phyloP scores from a whole-genome alignment of 23 red algal species.

The Gracilariopsis chorda region DNA sequence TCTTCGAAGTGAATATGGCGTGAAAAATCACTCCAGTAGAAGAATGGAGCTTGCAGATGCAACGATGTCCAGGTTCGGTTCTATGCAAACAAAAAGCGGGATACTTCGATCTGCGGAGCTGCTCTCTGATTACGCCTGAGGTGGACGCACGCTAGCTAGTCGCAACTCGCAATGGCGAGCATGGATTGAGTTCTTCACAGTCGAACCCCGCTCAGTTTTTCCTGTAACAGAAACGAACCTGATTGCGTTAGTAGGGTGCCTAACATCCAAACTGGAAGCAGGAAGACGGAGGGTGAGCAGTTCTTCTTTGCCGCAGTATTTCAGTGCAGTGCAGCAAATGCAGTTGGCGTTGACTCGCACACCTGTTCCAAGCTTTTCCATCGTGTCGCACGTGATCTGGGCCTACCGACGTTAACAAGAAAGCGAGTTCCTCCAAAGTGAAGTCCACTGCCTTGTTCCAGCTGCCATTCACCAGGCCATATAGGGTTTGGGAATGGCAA shows the following conservation, averaged over 20 bases:
- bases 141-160: too few relatives aligned
- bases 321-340: neutral
- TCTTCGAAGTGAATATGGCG: too few relatives aligned
- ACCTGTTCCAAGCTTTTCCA: neutral
- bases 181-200: neutral
- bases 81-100: too few relatives aligned
- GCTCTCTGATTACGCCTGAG: too few relatives aligned
- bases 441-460: neutral
- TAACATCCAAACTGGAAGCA: neutral
- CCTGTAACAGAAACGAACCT: constrained; percentile 7
- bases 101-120: too few relatives aligned
- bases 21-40: too few relatives aligned
- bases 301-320: neutral
- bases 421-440: neutral
- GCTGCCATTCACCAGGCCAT: neutral
- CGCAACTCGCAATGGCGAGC: neutral
- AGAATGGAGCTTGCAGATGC: too few relatives aligned
- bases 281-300: neutral
- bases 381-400: neutral
- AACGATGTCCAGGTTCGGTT: too few relatives aligned
- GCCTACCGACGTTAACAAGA: neutral
- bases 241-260: neutral
- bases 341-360: neutral
- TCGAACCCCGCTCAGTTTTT: neutral
- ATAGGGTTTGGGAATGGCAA: constrained; percentile 3